phyloP scores from a whole-genome alignment of 2,329 filamentous ascomycete genomes.

The Calonectria naviculata region DNA sequence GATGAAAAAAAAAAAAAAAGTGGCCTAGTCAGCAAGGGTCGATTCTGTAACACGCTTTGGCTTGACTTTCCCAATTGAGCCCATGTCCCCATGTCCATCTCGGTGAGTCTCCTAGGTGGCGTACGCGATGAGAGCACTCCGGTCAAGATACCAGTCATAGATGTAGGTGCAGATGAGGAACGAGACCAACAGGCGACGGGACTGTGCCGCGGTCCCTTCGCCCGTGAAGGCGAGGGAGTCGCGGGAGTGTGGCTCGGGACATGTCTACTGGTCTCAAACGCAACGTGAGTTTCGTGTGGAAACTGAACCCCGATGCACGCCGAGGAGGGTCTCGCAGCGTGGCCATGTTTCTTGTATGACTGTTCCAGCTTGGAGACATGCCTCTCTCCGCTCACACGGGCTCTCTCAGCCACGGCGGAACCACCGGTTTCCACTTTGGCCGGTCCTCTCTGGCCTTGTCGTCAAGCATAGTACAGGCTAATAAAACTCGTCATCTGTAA shows the following conservation, averaged over 20 bases:
- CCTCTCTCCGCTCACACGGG: background rate
- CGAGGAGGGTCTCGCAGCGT: background rate
- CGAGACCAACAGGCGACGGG: background rate
- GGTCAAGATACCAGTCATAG: background rate
- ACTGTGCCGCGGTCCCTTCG: background rate
- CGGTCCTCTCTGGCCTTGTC: background rate
- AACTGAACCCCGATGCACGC: background rate
- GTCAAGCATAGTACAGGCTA: background rate
- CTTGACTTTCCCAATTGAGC: slow-evolving; percentile 21
- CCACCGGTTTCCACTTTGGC: background rate
- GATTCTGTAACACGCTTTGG: background rate
- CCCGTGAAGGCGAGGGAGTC: background rate
- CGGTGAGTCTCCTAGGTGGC: slow-evolving; percentile 11
- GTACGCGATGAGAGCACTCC: background rate
- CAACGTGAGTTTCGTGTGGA: slow-evolving; percentile 1
- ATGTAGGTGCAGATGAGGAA: background rate
- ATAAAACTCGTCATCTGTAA: background rate
- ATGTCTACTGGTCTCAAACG: background rate
- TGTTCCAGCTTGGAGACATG: background rate
- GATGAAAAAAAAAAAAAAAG: background rate
- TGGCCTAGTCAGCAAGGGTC: background rate
- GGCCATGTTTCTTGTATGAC: background rate
- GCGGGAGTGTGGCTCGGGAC: background rate
- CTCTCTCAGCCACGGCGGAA: background rate
- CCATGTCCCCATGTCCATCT: slow-evolving; percentile 15